These are phyloP conservation scores for Tephrocybe sp. DNA, from an alignment of 768 basidiomycete species.

Conservation along the genomic window DNA sequence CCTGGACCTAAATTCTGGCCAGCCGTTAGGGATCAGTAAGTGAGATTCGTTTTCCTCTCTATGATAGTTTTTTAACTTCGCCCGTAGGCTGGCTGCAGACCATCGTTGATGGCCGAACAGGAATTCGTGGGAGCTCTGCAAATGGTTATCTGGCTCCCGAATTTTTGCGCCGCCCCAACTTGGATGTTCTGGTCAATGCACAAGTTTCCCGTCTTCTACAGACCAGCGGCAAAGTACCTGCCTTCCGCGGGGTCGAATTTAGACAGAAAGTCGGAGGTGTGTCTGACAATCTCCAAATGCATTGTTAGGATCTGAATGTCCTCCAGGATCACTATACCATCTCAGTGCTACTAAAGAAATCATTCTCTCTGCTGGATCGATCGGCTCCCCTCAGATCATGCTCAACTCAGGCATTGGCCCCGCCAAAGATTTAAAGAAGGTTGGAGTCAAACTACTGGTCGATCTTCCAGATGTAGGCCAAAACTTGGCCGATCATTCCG, in stretches of 20 bases:
- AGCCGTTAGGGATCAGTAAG: conserved; percentile 17
- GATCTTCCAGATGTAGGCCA: conserved; percentile 35
- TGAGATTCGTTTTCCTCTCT: neutral
- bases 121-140: conserved; percentile 21
- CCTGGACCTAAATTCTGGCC: conserved; percentile 21
- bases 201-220: conserved; percentile 26
- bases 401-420: conserved; percentile 35
- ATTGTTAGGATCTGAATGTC: neutral
- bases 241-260: conserved; percentile 20
- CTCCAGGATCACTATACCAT: conserved; percentile 4
- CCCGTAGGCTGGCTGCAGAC: conserved; percentile 21
- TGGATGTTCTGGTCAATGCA: conserved; percentile 24
- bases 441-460: conserved; percentile 25
- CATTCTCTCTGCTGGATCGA: conserved; percentile 33
- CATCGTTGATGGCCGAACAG: conserved; percentile 18
- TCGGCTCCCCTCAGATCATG: conserved; percentile 30
- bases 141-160: conserved; percentile 23
- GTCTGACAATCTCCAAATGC: neutral
- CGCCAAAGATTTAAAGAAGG: conserved; percentile 9
- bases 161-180: conserved; percentile 19
- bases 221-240: conserved; percentile 5
- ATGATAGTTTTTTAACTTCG: too few relatives aligned
- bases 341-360: conserved; percentile 31
- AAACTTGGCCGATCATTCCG: conserved; percentile 35
- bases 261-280: neutral